Conservation (phyloP, 2,329 filamentous ascomycete species). For the Gaeumannomyces tritici region DNA sequence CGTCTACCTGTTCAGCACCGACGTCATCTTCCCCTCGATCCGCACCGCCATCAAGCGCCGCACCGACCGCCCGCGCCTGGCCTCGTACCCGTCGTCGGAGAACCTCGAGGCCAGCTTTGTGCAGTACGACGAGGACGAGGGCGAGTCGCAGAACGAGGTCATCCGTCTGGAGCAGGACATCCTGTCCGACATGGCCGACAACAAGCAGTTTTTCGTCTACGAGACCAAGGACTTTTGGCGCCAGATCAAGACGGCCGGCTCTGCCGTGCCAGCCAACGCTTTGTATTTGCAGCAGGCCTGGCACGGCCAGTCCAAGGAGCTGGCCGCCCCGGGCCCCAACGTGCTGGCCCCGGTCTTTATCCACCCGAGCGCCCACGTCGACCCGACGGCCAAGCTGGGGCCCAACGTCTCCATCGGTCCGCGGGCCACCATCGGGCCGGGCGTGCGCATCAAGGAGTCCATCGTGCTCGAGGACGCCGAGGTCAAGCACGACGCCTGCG, state of each 20-base stretch:
- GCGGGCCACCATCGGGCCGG: constrained; percentile 74
- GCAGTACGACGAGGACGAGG: constrained; percentile 51
- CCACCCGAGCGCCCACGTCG: constrained; percentile 81
- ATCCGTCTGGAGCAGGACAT: constrained; percentile 97
- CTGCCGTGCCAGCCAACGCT: constrained; percentile 91
- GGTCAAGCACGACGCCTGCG: constrained; percentile 93
- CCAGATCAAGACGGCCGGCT: constrained; percentile 98
- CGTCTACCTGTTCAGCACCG: constrained; percentile 93
- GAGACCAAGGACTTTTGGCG: constrained; percentile 99
- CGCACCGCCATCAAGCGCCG: constrained; percentile 91
- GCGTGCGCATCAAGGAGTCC: constrained; percentile 87
- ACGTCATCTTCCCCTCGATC: constrained; percentile 94
- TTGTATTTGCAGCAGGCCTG: constrained; percentile 92
- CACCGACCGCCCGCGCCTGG: constrained; percentile 77
- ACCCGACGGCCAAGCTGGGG: constrained; percentile 91
- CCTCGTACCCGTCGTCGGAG: constrained; percentile 93
- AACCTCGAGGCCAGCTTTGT: constrained; percentile 66
- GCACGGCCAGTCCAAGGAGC: constrained; percentile 72
- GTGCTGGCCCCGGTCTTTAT: constrained; percentile 92
- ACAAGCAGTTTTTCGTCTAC: constrained; percentile 95
- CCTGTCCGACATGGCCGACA: constrained; percentile 88
- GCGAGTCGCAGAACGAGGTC: constrained; percentile 69
- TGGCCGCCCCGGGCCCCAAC: constrained; percentile 73
- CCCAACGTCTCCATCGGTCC: constrained; percentile 95
- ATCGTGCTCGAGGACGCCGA: constrained; percentile 93